Percentiles rank a stretch among this genome's conserved stretches.
These are phyloP conservation scores for Pholiota molesta DNA, from an alignment of 768 basidiomycete genomes.

Conservation along the genomic window DNA sequence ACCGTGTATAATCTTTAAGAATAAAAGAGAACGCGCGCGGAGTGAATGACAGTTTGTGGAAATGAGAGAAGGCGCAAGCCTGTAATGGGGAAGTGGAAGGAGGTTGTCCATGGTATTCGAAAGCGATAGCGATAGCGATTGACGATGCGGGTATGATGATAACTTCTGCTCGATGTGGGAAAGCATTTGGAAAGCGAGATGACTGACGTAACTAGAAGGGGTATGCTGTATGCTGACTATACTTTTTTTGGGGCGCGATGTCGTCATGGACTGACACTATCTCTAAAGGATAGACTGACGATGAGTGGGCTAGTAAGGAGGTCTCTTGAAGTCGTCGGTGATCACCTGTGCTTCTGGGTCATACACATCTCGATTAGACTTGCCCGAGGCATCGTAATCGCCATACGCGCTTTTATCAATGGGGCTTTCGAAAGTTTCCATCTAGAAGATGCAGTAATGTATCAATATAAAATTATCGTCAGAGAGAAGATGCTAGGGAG, in stretches of 20 bases:
- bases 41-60: constrained; percentile 10
- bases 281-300: not conserved
- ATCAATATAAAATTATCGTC: constrained; percentile 5
- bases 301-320: constrained; percentile 38
- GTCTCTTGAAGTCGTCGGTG: constrained; percentile 66
- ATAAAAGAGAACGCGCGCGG: not conserved
- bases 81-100: constrained; percentile 5
- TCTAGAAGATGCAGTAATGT: constrained; percentile 38
- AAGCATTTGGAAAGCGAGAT: not conserved
- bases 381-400: constrained; percentile 63
- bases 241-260: constrained; percentile 9
- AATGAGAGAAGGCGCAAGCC: constrained; percentile 6
- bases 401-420: constrained; percentile 41
- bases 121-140: constrained; percentile 1
- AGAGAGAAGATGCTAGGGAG: constrained; percentile 5
- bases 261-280: constrained; percentile 1
- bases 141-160: constrained; percentile 2
- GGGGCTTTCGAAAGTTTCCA: constrained; percentile 64
- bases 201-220: constrained; percentile 13
- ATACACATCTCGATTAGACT: constrained; percentile 47
- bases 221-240: constrained; percentile 12
- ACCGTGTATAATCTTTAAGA: constrained; percentile 7
- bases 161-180: not conserved
- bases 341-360: constrained; percentile 65
- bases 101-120: constrained; percentile 14